Conservation (phyloP, 768 basidiomycete genomes). For the Boletus eberwhitei region DNA sequence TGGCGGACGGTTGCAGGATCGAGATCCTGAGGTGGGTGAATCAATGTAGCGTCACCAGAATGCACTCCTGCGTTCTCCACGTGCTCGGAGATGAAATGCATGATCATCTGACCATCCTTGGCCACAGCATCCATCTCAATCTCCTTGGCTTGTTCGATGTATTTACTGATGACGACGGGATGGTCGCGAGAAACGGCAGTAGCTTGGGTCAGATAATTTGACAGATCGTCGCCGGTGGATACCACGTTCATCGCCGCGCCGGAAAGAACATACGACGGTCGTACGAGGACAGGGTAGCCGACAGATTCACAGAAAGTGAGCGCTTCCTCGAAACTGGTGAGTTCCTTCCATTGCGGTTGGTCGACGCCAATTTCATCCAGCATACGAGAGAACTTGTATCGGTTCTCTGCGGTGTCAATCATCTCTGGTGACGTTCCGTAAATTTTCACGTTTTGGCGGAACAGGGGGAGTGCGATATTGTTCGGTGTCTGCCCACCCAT, state of each 20-base stretch:
- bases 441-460: slow-evolving; percentile 96
- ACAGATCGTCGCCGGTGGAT: slow-evolving; percentile 86
- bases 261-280: slow-evolving; percentile 98
- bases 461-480: slow-evolving; percentile 94
- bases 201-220: slow-evolving; percentile 90
- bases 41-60: slow-evolving; percentile 97
- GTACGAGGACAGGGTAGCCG: slow-evolving; percentile 92
- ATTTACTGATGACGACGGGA: slow-evolving; percentile 98
- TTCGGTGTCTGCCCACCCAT: slow-evolving; percentile 99
- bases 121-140: slow-evolving; percentile 99
- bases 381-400: slow-evolving; percentile 98
- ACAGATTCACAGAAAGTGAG: slow-evolving; percentile 87
- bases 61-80: slow-evolving; percentile 99
- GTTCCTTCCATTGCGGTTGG: slow-evolving; percentile 96
- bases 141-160: slow-evolving; percentile 99
- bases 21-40: slow-evolving; percentile 96
- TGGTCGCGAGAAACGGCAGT: slow-evolving; percentile 95
- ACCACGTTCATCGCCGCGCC: slow-evolving; percentile 99
- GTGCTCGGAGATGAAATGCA: slow-evolving; percentile 99
- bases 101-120: slow-evolving; percentile 94
- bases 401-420: slow-evolving; percentile 99
- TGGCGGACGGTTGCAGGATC: slow-evolving; percentile 95
- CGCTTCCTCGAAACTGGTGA: slow-evolving; percentile 88
- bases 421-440: slow-evolving; percentile 99
- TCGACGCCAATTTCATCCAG: slow-evolving; percentile 98